Percentiles rank a stretch among this genome's conserved stretches.
Conservation (phyloP, 306 rosid genomes). For the Medicago lupulina region DNA sequence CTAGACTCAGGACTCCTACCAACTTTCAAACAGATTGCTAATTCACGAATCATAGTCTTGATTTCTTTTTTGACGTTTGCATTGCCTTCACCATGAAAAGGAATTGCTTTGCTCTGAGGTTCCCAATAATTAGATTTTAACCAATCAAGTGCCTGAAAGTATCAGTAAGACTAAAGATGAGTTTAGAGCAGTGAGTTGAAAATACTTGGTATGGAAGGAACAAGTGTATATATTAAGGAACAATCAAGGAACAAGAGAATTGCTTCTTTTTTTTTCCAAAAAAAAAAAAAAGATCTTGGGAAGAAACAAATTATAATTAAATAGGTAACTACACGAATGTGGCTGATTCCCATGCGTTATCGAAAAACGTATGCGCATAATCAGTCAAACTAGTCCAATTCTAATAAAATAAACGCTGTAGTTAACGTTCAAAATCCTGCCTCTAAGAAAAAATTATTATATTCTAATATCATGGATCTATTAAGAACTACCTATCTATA, state of each 20-base stretch:
- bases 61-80: constrained; percentile 60
- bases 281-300: no score
- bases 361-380: constrained; percentile 5
- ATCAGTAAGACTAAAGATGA: constrained; percentile 30
- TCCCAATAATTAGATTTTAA: constrained; percentile 91
- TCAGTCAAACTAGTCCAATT: not conserved
- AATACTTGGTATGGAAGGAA: not conserved
- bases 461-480: constrained; percentile 35
- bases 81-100: constrained; percentile 72
- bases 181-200: constrained; percentile 1
- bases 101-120: constrained; percentile 85
- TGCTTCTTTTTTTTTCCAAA: no score
- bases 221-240: constrained; percentile 1
- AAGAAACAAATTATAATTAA: not conserved
- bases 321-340: not conserved
- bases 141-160: constrained; percentile 91
- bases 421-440: constrained; percentile 11
- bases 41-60: constrained; percentile 62
- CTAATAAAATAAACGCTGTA: constrained; percentile 1
- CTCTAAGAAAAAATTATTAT: not conserved
- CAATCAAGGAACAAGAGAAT: no score
- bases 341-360: not conserved
- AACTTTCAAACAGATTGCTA: constrained; percentile 62
- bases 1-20: constrained; percentile 49
- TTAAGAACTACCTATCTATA: not conserved